Base-by-base conservation (phyloP, 345 rosid genomes). In the Carallia pectinifolia region DNA sequence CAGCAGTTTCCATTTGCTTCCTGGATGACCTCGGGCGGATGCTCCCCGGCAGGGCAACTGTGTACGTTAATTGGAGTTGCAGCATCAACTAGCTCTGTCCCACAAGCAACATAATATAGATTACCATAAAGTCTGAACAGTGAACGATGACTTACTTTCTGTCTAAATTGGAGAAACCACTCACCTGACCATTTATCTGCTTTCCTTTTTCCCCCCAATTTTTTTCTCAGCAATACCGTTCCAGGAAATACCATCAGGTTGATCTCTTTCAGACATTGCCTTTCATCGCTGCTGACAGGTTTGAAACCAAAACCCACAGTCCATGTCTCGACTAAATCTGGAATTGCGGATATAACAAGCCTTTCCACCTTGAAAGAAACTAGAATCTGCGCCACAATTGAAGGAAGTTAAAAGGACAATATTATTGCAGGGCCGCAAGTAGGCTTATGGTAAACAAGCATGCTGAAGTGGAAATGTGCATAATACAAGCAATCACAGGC, bases 231-330 rank as follows among this genome's bases (percentile, higher is more conserved):
- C 71, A 87, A 80, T 37, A 88, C 56, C 3, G 97, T 79, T 52
- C 96, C 97, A 12, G 97, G 97, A 80, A 91, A 88, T 56, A 94
- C 94, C 97, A 89, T 87, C 79, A 91, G 81, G 80, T 89, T 94
- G 79, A 87, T 69, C 71, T 71, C 82, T 54, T 79, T 87, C 44
- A 91, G 86, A 62, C 82, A 69, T 66, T 71, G 76, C 71, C 80
- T 91, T 77, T 94, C 97, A 1, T 80, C 82, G 34, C 76, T 70
- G 40, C 85, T 88, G 76, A 94, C 72, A 7, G 81, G 76, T 61
- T 62, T 52, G 79, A 94, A 94, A 64, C 93, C 97, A 75, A 94
- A 94, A 78, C 97, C 96, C 55, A 75, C 55, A 0, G 87, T 89
- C 98, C 98, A 94, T 31, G 97, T 94, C 70, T 91, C 89, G 72